Base-by-base conservation (phyloP, 208 protist species). In the Acanthamoeba lugdunensis region DNA sequence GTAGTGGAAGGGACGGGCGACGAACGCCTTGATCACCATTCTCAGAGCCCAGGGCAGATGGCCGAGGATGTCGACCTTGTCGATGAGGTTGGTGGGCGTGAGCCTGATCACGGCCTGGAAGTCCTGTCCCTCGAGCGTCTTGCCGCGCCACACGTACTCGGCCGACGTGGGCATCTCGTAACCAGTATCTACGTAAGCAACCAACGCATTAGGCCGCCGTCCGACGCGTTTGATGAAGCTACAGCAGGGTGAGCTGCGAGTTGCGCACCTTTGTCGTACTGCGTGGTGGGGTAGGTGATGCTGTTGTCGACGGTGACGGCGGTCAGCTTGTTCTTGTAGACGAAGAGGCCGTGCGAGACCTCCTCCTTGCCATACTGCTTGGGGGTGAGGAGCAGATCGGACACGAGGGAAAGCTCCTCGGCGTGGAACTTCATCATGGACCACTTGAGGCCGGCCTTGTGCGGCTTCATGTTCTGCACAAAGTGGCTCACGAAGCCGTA, bases 11-110 rank as follows among this genome's bases (percentile, higher is more conserved):
- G 85, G 85, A 52, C 85, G 85, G 48, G 85, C 85, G 58, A 91
- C 85, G 41, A 91, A 91, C 13, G 85, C 85, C 85, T 91, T 91
- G 85, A 91, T 91, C 23, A 91, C 63, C 85, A 91, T 91, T 33
- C 85, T 23, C 18, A 91, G 18, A 28, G 85, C 85, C 85, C 85
- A 91, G 21, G 85, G 85, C 54, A 91, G 45, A 25, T 91, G 85
- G 37, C 85, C 85, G 11, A 91, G 85, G 41, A 91, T 91, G 61
- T 91, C 85, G 33, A 91, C 85, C 85, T 91, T 91, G 61, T 75
- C 85, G 85, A 91, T 91, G 58, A 91, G 61, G 85, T 91, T 91
- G 37, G 58, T 77, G 18, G 85, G 85, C 41, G 85, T 91, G 61
- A 91, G 63, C 85, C 75, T 75, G 85, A 91, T 91, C 85, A 56